Evolutionary conservation across 148 eudicot genomes (phyloP).

Genomic region (Persicaria maculosa): DNA sequence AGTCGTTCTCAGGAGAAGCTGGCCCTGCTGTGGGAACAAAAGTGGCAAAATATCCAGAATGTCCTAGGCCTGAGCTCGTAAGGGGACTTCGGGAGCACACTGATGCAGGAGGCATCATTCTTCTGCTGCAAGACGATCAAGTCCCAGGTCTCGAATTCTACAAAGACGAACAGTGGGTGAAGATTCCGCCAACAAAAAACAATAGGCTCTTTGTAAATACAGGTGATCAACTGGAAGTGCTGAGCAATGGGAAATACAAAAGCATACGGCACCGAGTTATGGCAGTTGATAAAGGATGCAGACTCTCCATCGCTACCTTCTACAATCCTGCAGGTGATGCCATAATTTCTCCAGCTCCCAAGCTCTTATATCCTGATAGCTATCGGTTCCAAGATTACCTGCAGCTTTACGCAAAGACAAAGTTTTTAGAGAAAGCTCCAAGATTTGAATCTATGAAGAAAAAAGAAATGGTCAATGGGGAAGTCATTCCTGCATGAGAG

Average conservation of each 20-base stretch:
- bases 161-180: constrained; percentile 65
- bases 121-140: constrained; percentile 77
- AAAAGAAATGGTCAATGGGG: constrained; percentile 21
- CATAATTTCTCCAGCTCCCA: constrained; percentile 46
- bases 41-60: constrained; percentile 73
- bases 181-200: constrained; percentile 73
- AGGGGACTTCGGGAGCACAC: constrained; percentile 87
- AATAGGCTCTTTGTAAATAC: constrained; percentile 64
- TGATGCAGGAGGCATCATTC: constrained; percentile 87
- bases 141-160: constrained; percentile 79
- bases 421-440: constrained; percentile 55
- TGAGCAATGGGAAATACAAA: constrained; percentile 68
- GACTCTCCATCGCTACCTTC: constrained; percentile 79
- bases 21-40: constrained; percentile 76
- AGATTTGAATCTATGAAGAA: constrained; percentile 63
- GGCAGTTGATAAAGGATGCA: constrained; percentile 54
- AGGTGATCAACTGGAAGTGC: constrained; percentile 75
- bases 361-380: constrained; percentile 43
- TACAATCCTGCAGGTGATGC: constrained; percentile 80
- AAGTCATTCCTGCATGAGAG: constrained; percentile 3
- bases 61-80: constrained; percentile 61
- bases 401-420: constrained; percentile 48
- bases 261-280: constrained; percentile 66
- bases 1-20: constrained; percentile 46
- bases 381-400: constrained; percentile 59